Conservation (phyloP, 208 protist genomes). For the Borovskyia barvae region DNA sequence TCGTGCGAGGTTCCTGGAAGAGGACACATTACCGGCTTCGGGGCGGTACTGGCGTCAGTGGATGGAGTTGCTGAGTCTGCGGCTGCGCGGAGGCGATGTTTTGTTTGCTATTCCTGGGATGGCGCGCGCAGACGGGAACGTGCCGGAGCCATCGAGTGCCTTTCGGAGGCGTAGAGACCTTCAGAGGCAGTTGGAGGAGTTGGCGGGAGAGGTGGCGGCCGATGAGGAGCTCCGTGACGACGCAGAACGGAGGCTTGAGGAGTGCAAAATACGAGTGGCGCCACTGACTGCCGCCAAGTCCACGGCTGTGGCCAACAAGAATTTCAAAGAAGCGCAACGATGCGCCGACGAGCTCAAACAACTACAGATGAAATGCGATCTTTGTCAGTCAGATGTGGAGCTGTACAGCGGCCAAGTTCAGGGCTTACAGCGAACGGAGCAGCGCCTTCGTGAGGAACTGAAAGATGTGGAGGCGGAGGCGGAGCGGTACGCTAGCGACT, state of each 20-base stretch:
- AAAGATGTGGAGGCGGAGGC: slow-evolving; percentile 6
- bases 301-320: slow-evolving; percentile 28
- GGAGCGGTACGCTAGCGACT: slow-evolving; percentile 1
- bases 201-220: slow-evolving; percentile 14
- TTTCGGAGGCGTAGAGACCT: slow-evolving; percentile 15
- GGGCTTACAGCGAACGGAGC: slow-evolving; percentile 3
- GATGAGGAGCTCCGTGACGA: slow-evolving; percentile 19
- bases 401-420: slow-evolving; percentile 8
- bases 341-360: slow-evolving; percentile 21
- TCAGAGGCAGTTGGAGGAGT: slow-evolving; percentile 15
- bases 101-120: slow-evolving; percentile 10
- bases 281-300: slow-evolving; percentile 41
- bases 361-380: slow-evolving; percentile 1
- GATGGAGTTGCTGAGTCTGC: slow-evolving; percentile 1
- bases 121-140: background rate
- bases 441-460: slow-evolving; percentile 9
- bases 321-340: slow-evolving; percentile 52
- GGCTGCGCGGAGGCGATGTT: slow-evolving; percentile 4
- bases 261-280: slow-evolving; percentile 13
- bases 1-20: slow-evolving; percentile 9
- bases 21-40: slow-evolving; percentile 12
- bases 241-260: slow-evolving; percentile 7
- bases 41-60: slow-evolving; percentile 15
- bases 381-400: slow-evolving; percentile 9
- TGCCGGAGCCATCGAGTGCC: background rate